Percentiles rank a stretch among this genome's conserved stretches.
phyloP scores from a whole-genome alignment of 2,329 filamentous ascomycete species.

The Botryosphaeria dothidea region DNA sequence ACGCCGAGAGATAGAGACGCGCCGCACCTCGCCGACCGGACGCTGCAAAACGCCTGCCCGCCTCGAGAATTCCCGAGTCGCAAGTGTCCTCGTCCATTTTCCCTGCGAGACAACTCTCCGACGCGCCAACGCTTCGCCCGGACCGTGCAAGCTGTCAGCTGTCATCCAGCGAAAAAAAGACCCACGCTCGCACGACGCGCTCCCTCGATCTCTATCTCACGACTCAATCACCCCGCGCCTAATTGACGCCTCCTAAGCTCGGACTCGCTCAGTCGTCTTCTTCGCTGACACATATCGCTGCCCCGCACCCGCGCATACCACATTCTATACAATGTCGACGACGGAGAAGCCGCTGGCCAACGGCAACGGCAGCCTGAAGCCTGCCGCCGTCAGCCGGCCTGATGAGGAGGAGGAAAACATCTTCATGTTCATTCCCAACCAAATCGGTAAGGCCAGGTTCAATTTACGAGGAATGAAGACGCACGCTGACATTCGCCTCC shows the following conservation, averaged over 20 bases:
- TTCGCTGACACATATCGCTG: not conserved
- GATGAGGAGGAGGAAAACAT: conserved; percentile 54
- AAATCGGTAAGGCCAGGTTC: conserved; percentile 46
- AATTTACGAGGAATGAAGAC: not conserved
- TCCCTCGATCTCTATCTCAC: not conserved
- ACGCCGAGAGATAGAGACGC: conserved; percentile 5
- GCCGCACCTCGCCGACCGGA: not conserved
- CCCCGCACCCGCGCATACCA: not conserved
- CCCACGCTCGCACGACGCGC: not conserved
- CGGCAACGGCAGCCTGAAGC: conserved; percentile 17
- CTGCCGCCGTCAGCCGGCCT: not conserved
- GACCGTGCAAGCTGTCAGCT: conserved; percentile 3
- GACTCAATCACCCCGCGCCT: not conserved
- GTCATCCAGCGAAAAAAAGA: not conserved
- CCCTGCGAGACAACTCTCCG: not conserved
- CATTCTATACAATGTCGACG: conserved; percentile 3
- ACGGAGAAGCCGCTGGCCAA: conserved; percentile 11
- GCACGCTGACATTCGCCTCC: not conserved
- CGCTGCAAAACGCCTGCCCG: not conserved
- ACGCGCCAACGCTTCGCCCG: not conserved
- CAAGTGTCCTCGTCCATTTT: not conserved
- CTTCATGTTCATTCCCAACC: conserved; percentile 55
- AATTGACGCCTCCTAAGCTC: not conserved
- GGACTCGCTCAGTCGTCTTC: not conserved
- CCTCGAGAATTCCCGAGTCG: no score